These are phyloP conservation scores for Populus hybrid DNA, from an alignment of 441 rosid species.

Conservation along the genomic window DNA sequence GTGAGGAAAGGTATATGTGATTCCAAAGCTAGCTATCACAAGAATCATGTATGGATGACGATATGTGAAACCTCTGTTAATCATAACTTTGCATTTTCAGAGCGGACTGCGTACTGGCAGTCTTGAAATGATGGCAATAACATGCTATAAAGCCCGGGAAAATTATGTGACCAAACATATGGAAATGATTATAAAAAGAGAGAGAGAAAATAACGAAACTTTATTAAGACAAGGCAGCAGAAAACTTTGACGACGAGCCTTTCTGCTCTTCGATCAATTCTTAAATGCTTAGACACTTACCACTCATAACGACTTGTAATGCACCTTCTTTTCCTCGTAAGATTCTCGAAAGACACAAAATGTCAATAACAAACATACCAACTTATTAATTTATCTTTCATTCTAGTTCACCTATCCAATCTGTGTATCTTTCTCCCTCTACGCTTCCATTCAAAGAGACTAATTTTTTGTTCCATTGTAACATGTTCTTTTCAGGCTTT, in stretches of 20 bases:
- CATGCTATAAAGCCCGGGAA: background rate
- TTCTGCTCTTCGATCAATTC: conserved; percentile 5
- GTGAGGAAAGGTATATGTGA: background rate
- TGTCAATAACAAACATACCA: conserved; percentile 46
- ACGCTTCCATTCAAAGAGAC: conserved; percentile 15
- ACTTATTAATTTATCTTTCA: conserved; percentile 11
- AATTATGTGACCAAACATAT: background rate
- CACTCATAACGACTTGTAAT: background rate
- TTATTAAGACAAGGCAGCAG: conserved; percentile 4
- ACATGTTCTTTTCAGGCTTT: background rate
- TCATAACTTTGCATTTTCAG: background rate
- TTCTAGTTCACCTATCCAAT: conserved; percentile 36
- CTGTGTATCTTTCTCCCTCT: background rate
- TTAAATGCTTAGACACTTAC: background rate
- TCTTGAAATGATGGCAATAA: background rate
- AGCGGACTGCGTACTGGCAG: background rate
- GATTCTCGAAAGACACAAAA: conserved; percentile 25
- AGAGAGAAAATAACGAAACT: background rate
- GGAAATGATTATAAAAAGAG: background rate
- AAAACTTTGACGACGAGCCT: background rate
- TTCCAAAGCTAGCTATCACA: background rate
- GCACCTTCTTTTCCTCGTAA: background rate
- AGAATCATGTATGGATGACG: no score
- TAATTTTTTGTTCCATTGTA: background rate
- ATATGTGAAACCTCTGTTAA: background rate